phyloP scores from a whole-genome alignment of 2,329 filamentous ascomycete genomes.

The Verticillium alfalfae region DNA sequence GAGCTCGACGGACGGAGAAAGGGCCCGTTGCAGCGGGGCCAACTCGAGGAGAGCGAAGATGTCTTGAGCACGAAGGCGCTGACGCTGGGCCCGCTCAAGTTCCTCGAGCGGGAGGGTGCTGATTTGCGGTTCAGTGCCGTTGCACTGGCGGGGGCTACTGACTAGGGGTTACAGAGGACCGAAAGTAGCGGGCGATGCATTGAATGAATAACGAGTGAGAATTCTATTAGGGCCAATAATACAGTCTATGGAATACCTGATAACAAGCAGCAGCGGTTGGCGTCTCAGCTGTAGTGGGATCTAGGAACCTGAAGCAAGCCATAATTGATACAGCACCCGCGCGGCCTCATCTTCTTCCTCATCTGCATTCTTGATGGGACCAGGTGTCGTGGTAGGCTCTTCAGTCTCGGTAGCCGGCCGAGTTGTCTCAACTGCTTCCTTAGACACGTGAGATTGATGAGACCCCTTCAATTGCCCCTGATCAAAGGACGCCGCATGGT shows the following conservation, averaged over 20 bases:
- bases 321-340: neutral
- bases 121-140: constrained; percentile 57
- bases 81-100: constrained; percentile 58
- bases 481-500: neutral
- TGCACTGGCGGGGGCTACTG: constrained; percentile 45
- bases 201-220: neutral
- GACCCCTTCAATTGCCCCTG: neutral
- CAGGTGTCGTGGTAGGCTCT: neutral
- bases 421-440: neutral
- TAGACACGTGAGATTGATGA: neutral
- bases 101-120: constrained; percentile 48
- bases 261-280: neutral
- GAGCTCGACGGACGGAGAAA: constrained; percentile 56
- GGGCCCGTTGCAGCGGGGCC: constrained; percentile 51
- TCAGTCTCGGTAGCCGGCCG: neutral
- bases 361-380: neutral
- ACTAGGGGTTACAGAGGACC: constrained; percentile 21
- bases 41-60: constrained; percentile 57
- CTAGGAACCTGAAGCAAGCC: neutral
- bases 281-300: too few relatives aligned
- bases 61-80: constrained; percentile 71
- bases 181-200: too few relatives aligned
- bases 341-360: neutral
- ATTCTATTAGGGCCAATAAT: neutral
- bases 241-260: neutral